Evolutionary conservation across 768 basidiomycete genomes (phyloP), one percentile per base, ranked within the genome.

Genomic region (Favolaschia claudopus): DNA sequence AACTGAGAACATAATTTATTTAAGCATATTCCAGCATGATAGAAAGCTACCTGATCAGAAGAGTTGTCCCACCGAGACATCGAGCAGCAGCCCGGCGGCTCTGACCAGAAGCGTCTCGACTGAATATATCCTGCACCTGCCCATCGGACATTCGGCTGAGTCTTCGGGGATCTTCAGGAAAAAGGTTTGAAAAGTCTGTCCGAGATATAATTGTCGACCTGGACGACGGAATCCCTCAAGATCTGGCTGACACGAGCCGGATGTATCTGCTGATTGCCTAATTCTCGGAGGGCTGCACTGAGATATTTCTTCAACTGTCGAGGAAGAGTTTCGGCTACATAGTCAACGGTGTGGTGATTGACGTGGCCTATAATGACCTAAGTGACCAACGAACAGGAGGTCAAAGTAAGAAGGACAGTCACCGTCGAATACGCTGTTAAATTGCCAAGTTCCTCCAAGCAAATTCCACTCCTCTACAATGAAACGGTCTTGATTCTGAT

Each of bases 11-110:
- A 38, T n/a, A 17, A 6, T 44, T 31, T 40, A 55, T 52, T 50
- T 17, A 28, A 14, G 29, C 25, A 27, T 34, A 22, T 27, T n/a
- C 4, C 36, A 20, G 13, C 31, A 34, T 19, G 15, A 9, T 12
- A 38, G 10, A 29, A 25, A 5, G 33, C 14, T 56, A 64, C 62
- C 62, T 64, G 42, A 88, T 70, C 31, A 87, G 72, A 7, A 81
- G 77, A 0, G 85, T 88, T 0, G 80, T 79, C 20, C 85, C 85
- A 40, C 84, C 81, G 67, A 87, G 78, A 58, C 82, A 82, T 47
- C 66, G 64, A 27, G 60, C 46, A n/a, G 64, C 60, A 6, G 58
- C 56, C 7, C 57, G 48, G 33, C 39, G 28, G 43, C 45, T 63
- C 14, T 20, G 51, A 20, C 39, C 54, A 39, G 54, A 43, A 17